Percentiles rank a stretch among this genome's conserved stretches.
These are phyloP conservation scores for Datura wrightii DNA, from an alignment of 257 asterid genomes.

Conservation along the genomic window DNA sequence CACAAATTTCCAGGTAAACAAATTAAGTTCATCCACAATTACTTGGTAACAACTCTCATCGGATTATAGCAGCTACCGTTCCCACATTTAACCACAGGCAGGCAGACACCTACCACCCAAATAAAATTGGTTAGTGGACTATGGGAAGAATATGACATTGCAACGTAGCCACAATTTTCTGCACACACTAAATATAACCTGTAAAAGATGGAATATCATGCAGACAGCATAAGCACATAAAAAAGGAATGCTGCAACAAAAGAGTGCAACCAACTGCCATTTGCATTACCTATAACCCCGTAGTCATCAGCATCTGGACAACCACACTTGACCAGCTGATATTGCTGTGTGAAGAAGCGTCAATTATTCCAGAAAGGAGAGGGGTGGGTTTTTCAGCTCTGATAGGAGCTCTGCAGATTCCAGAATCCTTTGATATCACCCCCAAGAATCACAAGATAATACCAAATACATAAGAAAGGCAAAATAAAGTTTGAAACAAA, in stretches of 20 bases:
- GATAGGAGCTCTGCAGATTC: background rate
- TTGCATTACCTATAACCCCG: background rate
- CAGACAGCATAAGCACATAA: background rate
- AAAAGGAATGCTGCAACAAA: background rate
- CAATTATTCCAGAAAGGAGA: background rate
- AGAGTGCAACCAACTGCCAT: background rate
- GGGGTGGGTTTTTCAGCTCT: background rate
- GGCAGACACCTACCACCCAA: conserved; percentile 26
- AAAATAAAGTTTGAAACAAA: background rate
- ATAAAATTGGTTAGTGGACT: conserved; percentile 15
- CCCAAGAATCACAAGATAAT: background rate
- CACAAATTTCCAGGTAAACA: background rate
- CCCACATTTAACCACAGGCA: conserved; percentile 2
- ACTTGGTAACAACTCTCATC: conserved; percentile 4
- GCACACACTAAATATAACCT: background rate
- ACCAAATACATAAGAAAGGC: background rate
- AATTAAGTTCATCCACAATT: background rate
- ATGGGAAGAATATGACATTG: background rate
- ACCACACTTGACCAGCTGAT: background rate
- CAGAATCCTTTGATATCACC: background rate
- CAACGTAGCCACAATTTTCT: background rate
- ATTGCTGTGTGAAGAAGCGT: background rate
- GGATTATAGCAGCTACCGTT: background rate
- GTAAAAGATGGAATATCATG: background rate
- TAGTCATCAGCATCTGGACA: background rate